Base-by-base conservation (phyloP, 768 basidiomycete genomes). In the Cystobasidium ongulense region DNA sequence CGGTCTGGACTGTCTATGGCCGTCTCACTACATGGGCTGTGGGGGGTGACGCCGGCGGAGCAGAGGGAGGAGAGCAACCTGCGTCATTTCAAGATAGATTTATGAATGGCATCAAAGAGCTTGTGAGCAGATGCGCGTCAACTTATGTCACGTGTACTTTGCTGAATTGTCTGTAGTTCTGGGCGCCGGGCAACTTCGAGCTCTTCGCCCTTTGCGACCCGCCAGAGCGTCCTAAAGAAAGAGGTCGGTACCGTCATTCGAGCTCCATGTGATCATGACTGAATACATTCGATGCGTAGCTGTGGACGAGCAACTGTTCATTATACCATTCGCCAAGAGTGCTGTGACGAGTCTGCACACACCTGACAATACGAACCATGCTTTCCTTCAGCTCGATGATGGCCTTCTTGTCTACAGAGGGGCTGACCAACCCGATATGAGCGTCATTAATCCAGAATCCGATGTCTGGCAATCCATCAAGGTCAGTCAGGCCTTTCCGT, bases 401-500 rank as follows among this genome's bases (percentile, higher is more conserved):
- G 87, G 92, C 50, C 90, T 90, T 1, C 85, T 96, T 0, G 88
- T 97, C 18, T 99, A 97, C 81, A 86, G 95, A 68, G 94, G 95
- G 17, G 92, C 94, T 33, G 95, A 97, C 80, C 94, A 97, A 80
- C 94, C 95, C 4, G 94, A 97, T 80, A 89, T 96, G 88, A 95
- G 92, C 79, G 88, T 99, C 72, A 96, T 98, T 79, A 97, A 97
- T 79, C 93, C 94, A 18, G 93, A 95, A 80, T 91, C 91, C 1
- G 94, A 97, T 78, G 94, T 97, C 21, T 98, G 95, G 94, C 92
- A 98, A 77, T 90, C 90, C 82, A 89, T 97, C 81, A 95, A 94
- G 86, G 92, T 86, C 76, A 38, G 75, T 43, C 15, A 18, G 18
- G 29, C 41, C 71, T 39, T 15, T 78, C 43, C 38, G 29, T n/a